Conservation (phyloP, 768 basidiomycete species). For the Bullera alba region DNA sequence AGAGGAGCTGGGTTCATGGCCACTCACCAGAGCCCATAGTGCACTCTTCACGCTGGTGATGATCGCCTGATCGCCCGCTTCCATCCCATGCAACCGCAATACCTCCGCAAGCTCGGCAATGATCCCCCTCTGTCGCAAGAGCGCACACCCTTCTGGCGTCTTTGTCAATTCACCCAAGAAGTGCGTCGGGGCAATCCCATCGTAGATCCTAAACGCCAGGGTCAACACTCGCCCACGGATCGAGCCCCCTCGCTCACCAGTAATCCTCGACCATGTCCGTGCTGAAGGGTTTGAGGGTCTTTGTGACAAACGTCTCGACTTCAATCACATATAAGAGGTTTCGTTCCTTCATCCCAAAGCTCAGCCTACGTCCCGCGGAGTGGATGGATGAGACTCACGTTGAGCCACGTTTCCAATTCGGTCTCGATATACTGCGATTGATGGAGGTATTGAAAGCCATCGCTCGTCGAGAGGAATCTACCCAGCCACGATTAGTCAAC, state of each 20-base stretch:
- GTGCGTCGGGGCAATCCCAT: conserved; percentile 71
- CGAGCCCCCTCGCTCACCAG: conserved; percentile 16
- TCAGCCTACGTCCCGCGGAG: too few species aligned
- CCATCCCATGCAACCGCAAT: conserved; percentile 76
- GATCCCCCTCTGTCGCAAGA: conserved; percentile 82
- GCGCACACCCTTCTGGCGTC: conserved; percentile 87
- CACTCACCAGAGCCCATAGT: conserved; percentile 87
- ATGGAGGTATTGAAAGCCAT: conserved; percentile 86
- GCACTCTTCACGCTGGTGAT: conserved; percentile 89
- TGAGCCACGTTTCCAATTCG: conserved; percentile 94
- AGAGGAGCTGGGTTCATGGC: too few species aligned
- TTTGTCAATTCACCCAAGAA: conserved; percentile 98
- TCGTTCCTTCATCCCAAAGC: conserved; percentile 71
- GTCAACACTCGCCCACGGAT: not conserved
- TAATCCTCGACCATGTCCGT: conserved; percentile 34
- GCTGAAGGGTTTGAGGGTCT: conserved; percentile 34
- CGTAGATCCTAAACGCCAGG: conserved; percentile 17
- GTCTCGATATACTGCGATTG: conserved; percentile 86
- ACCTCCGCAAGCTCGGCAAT: conserved; percentile 85
- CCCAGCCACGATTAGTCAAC: conserved; percentile 2
- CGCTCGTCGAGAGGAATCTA: conserved; percentile 89
- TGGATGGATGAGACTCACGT: conserved; percentile 54
- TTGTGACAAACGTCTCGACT: conserved; percentile 80
- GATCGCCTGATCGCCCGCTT: conserved; percentile 72
- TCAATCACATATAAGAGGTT: conserved; percentile 90